Percentiles rank a stretch among this genome's conserved stretches.
These are phyloP conservation scores for Neoboletus magnificus DNA, from an alignment of 768 basidiomycete genomes.

Conservation along the genomic window DNA sequence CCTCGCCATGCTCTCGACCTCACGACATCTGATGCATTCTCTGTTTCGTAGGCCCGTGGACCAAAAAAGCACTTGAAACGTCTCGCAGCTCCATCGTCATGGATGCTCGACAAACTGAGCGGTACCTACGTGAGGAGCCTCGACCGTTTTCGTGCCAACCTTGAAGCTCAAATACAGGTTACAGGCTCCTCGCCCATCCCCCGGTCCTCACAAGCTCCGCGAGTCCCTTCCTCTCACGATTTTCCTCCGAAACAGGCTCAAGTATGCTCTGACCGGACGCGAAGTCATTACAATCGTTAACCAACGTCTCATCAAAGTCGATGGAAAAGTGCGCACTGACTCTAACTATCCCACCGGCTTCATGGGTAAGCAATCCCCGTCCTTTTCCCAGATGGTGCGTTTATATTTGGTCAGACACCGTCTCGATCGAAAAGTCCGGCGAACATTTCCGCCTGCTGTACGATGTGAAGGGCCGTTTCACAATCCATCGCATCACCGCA, in stretches of 20 bases:
- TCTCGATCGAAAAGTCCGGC: slow-evolving; percentile 96
- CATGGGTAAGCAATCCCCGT: slow-evolving; percentile 64
- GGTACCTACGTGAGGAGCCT: slow-evolving; percentile 77
- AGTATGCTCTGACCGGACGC: slow-evolving; percentile 96
- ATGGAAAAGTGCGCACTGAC: slow-evolving; percentile 97
- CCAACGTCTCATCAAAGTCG: slow-evolving; percentile 97
- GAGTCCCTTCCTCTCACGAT: slow-evolving; percentile 96
- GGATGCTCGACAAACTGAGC: slow-evolving; percentile 99
- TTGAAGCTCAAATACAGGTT: slow-evolving; percentile 8
- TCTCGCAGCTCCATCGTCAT: slow-evolving; percentile 93
- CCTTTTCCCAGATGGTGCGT: neutral
- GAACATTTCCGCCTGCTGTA: slow-evolving; percentile 99
- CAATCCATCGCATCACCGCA: slow-evolving; percentile 97
- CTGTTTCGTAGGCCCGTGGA: slow-evolving; percentile 75
- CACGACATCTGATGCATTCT: slow-evolving; percentile 14
- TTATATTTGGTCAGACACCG: slow-evolving; percentile 62
- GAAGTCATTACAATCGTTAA: slow-evolving; percentile 95
- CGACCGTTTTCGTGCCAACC: neutral
- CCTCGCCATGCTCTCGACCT: neutral
- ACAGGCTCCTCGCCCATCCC: slow-evolving; percentile 92
- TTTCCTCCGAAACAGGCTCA: slow-evolving; percentile 98
- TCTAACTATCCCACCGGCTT: slow-evolving; percentile 96
- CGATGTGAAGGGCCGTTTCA: slow-evolving; percentile 99
- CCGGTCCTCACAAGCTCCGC: slow-evolving; percentile 98
- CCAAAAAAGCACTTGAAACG: slow-evolving; percentile 99